A percentile compares a stretch with the other conserved stretches of the same genome.
Evolutionary conservation across 305 asterid species (phyloP).

Genomic region (Lippia alba): DNA sequence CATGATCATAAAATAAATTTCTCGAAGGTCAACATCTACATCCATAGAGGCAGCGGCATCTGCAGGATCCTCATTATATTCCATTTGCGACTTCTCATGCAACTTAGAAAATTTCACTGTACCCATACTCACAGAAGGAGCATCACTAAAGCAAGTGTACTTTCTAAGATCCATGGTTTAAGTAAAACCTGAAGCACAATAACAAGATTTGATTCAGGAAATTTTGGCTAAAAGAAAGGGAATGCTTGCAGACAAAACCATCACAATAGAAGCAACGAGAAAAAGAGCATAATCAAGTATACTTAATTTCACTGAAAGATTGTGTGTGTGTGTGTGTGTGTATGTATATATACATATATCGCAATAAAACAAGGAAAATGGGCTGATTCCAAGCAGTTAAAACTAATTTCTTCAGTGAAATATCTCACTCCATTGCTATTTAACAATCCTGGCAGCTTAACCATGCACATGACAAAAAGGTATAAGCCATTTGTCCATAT

Average conservation of each 20-base stretch:
- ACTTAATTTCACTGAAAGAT: not conserved
- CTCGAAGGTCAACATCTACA: conserved; percentile 76
- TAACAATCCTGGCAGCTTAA: too few relatives aligned
- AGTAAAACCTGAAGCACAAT: conserved; percentile 53
- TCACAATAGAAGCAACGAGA: conserved; percentile 2
- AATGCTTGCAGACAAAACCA: conserved; percentile 31
- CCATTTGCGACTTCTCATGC: conserved; percentile 55
- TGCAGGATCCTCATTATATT: conserved; percentile 56
- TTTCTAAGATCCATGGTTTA: conserved; percentile 62
- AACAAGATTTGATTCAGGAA: conserved; percentile 37
- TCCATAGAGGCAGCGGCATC: conserved; percentile 56
- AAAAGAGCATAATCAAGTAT: not conserved
- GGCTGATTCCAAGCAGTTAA: not conserved
- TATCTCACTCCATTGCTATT: conserved; percentile 11
- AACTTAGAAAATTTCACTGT: conserved; percentile 51
- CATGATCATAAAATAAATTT: conserved; percentile 85
- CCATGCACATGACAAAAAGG: too few relatives aligned
- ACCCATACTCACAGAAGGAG: conserved; percentile 54
- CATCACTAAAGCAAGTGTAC: conserved; percentile 46
- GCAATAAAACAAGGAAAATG: conserved; percentile 16
- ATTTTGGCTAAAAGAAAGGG: conserved; percentile 22
- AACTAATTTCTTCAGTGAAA: conserved; percentile 16
- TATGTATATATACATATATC: not conserved
- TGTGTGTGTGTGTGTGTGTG: too few relatives aligned
- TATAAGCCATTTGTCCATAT: conserved; percentile 8